These are phyloP conservation scores for Starmerella floricola DNA, from an alignment of 805 yeast genomes.

Conservation along the genomic window DNA sequence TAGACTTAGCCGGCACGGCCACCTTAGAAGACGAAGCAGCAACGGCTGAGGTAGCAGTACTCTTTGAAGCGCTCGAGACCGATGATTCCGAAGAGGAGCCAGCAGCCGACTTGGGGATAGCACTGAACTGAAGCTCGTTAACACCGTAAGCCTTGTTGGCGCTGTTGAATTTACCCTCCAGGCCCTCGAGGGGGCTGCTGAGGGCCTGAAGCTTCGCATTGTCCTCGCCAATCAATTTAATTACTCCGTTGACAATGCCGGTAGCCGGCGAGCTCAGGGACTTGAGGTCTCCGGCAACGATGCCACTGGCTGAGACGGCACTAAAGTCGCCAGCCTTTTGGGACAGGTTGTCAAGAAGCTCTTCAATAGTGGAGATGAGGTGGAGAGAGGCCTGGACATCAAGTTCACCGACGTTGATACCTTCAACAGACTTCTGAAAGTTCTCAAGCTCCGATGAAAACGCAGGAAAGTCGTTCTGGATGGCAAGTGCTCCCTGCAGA, in stretches of 20 bases:
- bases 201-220: conserved; percentile 12
- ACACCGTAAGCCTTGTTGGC: conserved; percentile 19
- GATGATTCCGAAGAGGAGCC: not conserved
- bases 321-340: conserved; percentile 23
- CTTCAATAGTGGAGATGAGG: conserved; percentile 15
- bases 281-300: conserved; percentile 22
- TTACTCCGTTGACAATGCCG: conserved; percentile 17
- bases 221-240: conserved; percentile 15
- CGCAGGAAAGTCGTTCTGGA: conserved; percentile 23
- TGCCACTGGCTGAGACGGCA: conserved; percentile 19
- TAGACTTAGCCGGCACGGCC: no score
- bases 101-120: not conserved
- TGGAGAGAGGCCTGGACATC: conserved; percentile 9
- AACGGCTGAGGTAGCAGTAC: not conserved
- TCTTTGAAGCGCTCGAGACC: not conserved
- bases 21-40: no score
- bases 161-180: conserved; percentile 14
- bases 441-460: conserved; percentile 18
- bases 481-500: conserved; percentile 24
- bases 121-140: not conserved
- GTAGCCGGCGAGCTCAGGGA: conserved; percentile 19
- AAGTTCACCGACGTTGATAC: conserved; percentile 11
- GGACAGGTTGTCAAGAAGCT: conserved; percentile 20
- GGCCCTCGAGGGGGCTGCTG: conserved; percentile 12
- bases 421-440: conserved; percentile 10